These are phyloP conservation scores for Galerina marginata DNA, from an alignment of 768 basidiomycete species.

Conservation along the genomic window DNA sequence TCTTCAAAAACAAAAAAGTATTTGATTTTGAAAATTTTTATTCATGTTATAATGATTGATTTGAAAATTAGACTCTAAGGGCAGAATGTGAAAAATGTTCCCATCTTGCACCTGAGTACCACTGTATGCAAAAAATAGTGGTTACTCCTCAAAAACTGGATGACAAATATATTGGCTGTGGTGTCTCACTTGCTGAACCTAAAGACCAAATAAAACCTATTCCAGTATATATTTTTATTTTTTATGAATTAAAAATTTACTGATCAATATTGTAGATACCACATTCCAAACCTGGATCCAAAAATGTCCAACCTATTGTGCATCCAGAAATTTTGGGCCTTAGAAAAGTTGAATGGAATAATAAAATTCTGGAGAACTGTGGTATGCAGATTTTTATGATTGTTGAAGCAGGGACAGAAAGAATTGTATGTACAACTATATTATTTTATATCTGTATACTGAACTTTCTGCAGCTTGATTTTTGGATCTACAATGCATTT, in stretches of 20 bases:
- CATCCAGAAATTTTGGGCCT: no score
- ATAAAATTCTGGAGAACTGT: no score
- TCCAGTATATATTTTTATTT: neutral
- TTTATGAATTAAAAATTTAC: neutral
- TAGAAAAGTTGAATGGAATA: no score
- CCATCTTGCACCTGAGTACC: neutral
- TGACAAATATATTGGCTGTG: neutral
- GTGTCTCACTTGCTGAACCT: neutral
- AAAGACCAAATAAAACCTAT: neutral
- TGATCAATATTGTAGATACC: neutral
- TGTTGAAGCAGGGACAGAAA: neutral
- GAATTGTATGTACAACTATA: neutral
- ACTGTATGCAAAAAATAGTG: neutral
- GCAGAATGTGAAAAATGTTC: neutral
- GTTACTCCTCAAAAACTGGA: neutral
- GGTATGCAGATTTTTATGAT: neutral
- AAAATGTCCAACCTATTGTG: neutral
- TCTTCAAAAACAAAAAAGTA: no score
- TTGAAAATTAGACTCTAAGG: neutral
- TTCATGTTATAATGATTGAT: neutral
- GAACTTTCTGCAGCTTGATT: neutral
- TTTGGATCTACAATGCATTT: neutral
- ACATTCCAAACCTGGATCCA: neutral
- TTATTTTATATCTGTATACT: neutral
- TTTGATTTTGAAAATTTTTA: no score